Evolutionary conservation across 1,284 basidiomycete species (phyloP), one percentile per base, ranked within the genome.

Genomic region (Sporisorium exsertum): DNA sequence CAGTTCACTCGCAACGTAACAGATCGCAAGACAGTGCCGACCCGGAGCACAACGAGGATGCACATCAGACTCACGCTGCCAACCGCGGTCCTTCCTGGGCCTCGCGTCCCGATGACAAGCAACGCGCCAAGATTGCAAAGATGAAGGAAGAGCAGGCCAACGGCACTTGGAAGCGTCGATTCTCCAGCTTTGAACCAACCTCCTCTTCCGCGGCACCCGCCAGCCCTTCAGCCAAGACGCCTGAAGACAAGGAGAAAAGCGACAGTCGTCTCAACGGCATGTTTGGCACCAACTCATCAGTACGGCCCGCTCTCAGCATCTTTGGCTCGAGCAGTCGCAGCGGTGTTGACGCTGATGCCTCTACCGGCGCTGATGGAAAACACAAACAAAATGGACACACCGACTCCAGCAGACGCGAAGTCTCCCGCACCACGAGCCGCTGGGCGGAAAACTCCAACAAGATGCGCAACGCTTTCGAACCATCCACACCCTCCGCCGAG

Each of bases 1-100:
- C 65, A 12, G 47, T 76, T n/a, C 67, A 69, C 24, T 65, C 69
- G 3, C 62, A 76, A 15, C 73, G 63, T 52, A 76, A 76, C 54
- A 32, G 45, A 37, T 40, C 58, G 3, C 42, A 46, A 10, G 62
- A 62, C 9, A 35, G 37, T 6, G 40, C 49, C 15, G 43, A 63
- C 12, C 40, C 58, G 5, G 40, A 67, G 24, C 43, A 55, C 18
- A 49, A 40, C 54, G 22, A 45, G 13, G 52, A 65, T 26, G 72
- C 67, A 0, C 67, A 75, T 54, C 72, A 70, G 35, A 27, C 50
- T 7, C 69, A 72, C 24, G 65, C 64, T 15, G 74, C 72, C 54
- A 58, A 76, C 16, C 69, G 76, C 18, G 79, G 80, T 46, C 78
- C 80, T 13, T 73, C 73, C 1, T 81, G 78, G 78, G 80, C 78